Evolutionary conservation across 352 stramenopile genomes (phyloP), one percentile per base, ranked within the genome.

Genomic region (Phytopythium oedochilum): DNA sequence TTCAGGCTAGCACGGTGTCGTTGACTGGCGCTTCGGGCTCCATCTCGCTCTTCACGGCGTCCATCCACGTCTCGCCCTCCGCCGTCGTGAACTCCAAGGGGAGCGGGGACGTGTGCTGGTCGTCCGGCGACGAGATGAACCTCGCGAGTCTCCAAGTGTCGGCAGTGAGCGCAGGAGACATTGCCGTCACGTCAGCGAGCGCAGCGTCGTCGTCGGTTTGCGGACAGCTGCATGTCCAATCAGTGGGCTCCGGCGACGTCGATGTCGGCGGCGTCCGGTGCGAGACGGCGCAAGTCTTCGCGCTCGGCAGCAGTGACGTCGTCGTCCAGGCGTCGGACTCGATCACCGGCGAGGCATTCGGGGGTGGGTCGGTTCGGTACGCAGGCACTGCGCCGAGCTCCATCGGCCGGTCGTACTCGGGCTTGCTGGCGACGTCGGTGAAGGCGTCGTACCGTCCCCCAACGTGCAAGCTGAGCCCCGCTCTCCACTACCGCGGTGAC

Each of bases 261-360:
- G 44, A 51, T 25, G 15, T 23, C 17, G 44, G 44, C 6, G 11
- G 44, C 28, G 28, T 36, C 2, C 44, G 26, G 10, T 51, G 44
- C 26, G 38, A 25, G 10, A 23, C 25, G 12, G 44, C 25, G 26
- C 5, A 1, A 6, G 44, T 51, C 25, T 15, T 1, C 12, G 10
- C 38, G 25, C 38, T 51, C 23, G 44, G 44, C 44, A 51, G 44
- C 44, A 36, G 44, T 7, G 15, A 51, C 25, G 28, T 51, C 25
- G 29, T 34, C 26, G 28, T 51, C 14, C 44, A 51, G 8, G 44
- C 29, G 5, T 38, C 44, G 0, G 44, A 51, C 44, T 22, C 44
- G 18, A 31, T 51, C 8, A 38, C 44, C 9, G 44, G 44, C 7
- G 5, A 35, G 2, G 14, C 44, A 2, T 5, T 51, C 8, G 42